Percentiles rank a stretch among this genome's conserved stretches.
Evolutionary conservation across 1,284 basidiomycete species (phyloP).

Genomic region (Boletus semigastroideus): DNA sequence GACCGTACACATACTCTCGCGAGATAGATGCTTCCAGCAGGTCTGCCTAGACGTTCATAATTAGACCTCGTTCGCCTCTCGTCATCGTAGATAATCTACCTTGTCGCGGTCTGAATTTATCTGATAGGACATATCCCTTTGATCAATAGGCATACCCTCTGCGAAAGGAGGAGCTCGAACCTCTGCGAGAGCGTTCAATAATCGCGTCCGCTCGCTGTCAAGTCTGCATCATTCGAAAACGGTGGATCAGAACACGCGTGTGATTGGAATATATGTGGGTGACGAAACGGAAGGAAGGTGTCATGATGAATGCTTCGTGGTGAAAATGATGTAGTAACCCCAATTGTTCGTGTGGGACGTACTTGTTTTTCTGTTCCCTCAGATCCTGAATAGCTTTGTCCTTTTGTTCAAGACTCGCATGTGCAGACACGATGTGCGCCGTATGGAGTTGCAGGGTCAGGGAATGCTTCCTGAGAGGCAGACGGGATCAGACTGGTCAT

Average conservation of each 20-base stretch:
- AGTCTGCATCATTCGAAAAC: slow-evolving; percentile 42
- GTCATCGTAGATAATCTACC: slow-evolving; percentile 36
- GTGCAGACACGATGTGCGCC: slow-evolving; percentile 80
- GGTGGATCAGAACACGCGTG: slow-evolving; percentile 13
- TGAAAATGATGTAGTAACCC: not conserved
- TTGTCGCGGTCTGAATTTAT: slow-evolving; percentile 79
- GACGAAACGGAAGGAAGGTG: not conserved
- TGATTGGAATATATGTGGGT: slow-evolving; percentile 1
- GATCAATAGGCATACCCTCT: slow-evolving; percentile 10
- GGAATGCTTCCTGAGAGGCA: slow-evolving; percentile 65
- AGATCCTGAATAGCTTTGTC: slow-evolving; percentile 74
- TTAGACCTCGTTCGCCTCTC: slow-evolving; percentile 2
- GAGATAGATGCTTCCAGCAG: slow-evolving; percentile 51
- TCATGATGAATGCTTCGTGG: not conserved
- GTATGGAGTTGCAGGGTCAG: slow-evolving; percentile 78
- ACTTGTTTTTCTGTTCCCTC: slow-evolving; percentile 80
- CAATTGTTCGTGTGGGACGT: slow-evolving; percentile 24
- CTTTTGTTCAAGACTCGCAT: slow-evolving; percentile 72
- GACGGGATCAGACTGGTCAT: slow-evolving; percentile 14
- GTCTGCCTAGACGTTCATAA: slow-evolving; percentile 44
- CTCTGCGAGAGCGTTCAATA: slow-evolving; percentile 66
- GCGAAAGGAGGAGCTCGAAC: slow-evolving; percentile 37
- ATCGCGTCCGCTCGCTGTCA: slow-evolving; percentile 66
- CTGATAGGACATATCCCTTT: slow-evolving; percentile 34
- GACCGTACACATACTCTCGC: slow-evolving; percentile 53